A percentile compares a stretch with the other conserved stretches of the same genome.
Conservation (phyloP, 2,329 filamentous ascomycete species). For the Keithomyces neogunnii region DNA sequence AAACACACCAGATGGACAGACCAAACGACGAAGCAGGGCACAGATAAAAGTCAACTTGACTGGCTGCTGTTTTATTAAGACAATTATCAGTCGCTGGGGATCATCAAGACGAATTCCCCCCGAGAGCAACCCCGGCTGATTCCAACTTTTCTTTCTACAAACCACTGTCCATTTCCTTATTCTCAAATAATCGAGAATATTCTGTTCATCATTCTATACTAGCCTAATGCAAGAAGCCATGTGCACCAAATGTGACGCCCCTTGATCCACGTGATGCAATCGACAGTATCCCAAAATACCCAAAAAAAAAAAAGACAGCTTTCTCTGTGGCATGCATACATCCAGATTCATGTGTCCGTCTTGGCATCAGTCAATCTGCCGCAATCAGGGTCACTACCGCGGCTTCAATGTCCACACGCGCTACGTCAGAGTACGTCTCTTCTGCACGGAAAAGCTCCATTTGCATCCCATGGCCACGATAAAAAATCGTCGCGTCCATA, state of each 20-base stretch:
- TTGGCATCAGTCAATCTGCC: background rate
- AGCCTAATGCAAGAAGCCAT: background rate
- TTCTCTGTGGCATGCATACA: background rate
- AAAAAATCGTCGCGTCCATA: background rate
- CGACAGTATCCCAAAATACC: background rate
- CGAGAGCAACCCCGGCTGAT: background rate
- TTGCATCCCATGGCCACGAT: background rate
- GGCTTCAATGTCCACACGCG: background rate
- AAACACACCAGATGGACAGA: background rate
- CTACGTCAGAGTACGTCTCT: background rate
- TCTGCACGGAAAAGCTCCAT: background rate
- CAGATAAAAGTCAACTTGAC: background rate
- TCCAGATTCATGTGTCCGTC: background rate
- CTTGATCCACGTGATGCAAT: background rate
- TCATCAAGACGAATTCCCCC: background rate
- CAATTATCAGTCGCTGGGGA: background rate
- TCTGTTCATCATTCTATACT: background rate
- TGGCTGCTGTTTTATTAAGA: background rate
- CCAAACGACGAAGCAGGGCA: background rate
- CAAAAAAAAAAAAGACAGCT: slow-evolving; percentile 1
- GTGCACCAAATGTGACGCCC: background rate
- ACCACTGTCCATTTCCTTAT: background rate
- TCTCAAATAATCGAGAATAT: background rate
- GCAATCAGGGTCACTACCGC: background rate
- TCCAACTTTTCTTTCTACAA: background rate